Percentiles rank a stretch among this genome's conserved stretches.
Conservation (phyloP, 2,329 filamentous ascomycete species). For the Sporothrix luriei region DNA sequence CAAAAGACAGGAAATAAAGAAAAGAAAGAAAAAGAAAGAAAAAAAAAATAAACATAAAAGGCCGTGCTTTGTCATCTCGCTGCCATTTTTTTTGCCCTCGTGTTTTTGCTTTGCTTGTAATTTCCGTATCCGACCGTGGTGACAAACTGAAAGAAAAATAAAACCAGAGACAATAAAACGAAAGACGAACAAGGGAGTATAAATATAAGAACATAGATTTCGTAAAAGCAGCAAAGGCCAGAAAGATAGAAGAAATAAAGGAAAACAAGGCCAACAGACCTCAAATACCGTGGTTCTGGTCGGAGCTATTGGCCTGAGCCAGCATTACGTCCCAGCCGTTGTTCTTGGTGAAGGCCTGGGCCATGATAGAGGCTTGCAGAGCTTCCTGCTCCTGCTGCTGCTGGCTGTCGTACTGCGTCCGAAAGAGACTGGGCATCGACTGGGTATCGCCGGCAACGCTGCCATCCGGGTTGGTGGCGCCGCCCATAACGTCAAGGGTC, state of each 20-base stretch:
- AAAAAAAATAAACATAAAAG: not conserved
- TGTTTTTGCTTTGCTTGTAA: slow-evolving; percentile 19
- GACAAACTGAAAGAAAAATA: not conserved
- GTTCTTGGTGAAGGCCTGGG: slow-evolving; percentile 23
- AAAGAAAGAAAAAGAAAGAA: not conserved
- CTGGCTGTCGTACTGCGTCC: slow-evolving; percentile 8
- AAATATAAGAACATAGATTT: not conserved
- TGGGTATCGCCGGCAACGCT: not conserved
- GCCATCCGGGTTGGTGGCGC: not conserved
- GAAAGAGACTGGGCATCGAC: slow-evolving; percentile 13
- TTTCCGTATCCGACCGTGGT: not conserved
- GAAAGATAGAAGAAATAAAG: no score
- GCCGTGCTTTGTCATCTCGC: not conserved
- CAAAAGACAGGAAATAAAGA: not conserved
- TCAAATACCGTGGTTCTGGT: not conserved
- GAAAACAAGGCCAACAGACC: not conserved
- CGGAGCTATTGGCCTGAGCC: not conserved
- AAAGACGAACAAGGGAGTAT: not conserved
- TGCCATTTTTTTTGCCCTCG: not conserved
- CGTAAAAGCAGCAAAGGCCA: not conserved
- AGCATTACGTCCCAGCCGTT: slow-evolving; percentile 30
- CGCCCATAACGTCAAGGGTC: not conserved
- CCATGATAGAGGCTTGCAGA: not conserved
- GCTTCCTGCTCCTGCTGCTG: slow-evolving; percentile 15
- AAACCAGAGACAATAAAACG: not conserved